Percentiles rank a stretch among this genome's conserved stretches.
phyloP scores from a whole-genome alignment of 768 basidiomycete genomes.

The Sporobolomyces phaffii region DNA sequence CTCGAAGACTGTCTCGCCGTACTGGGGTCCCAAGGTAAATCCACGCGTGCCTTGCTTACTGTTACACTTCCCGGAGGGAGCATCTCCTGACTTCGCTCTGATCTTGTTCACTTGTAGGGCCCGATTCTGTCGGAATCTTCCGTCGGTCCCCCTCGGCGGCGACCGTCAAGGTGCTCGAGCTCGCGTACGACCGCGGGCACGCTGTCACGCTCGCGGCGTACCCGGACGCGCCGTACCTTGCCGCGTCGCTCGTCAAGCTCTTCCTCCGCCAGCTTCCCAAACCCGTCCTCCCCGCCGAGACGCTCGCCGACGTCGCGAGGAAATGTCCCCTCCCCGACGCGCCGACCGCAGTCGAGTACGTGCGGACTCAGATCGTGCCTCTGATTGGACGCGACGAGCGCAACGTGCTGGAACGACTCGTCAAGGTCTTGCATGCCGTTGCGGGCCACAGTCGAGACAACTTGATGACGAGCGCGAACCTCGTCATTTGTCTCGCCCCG shows the following conservation, averaged over 20 bases:
- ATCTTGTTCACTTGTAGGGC: not conserved
- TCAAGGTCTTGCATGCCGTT: not conserved
- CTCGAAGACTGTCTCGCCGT: slow-evolving; percentile 28
- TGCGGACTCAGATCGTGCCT: not conserved
- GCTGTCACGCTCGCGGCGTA: slow-evolving; percentile 12
- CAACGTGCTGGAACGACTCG: not conserved
- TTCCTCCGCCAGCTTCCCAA: slow-evolving; percentile 13
- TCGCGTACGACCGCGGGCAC: slow-evolving; percentile 20
- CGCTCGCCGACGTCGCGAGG: no score
- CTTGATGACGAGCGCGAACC: slow-evolving; percentile 23
- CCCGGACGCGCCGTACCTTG: slow-evolving; percentile 31
- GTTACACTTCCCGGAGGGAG: no score
- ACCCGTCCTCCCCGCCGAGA: slow-evolving; percentile 2
- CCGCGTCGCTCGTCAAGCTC: slow-evolving; percentile 30
- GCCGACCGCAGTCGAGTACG: no score
- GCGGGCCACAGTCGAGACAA: not conserved
- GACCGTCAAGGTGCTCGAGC: slow-evolving; percentile 13
- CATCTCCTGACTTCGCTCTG: no score
- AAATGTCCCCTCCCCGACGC: no score
- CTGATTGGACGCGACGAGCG: not conserved
- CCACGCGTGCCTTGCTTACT: no score
- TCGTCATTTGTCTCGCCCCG: slow-evolving; percentile 24
- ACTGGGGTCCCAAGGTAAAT: not conserved
- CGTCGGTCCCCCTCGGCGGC: slow-evolving; percentile 21
- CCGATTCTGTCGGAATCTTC: slow-evolving; percentile 25